Conservation (phyloP, 768 basidiomycete genomes). For the Hygrophorus russula region DNA sequence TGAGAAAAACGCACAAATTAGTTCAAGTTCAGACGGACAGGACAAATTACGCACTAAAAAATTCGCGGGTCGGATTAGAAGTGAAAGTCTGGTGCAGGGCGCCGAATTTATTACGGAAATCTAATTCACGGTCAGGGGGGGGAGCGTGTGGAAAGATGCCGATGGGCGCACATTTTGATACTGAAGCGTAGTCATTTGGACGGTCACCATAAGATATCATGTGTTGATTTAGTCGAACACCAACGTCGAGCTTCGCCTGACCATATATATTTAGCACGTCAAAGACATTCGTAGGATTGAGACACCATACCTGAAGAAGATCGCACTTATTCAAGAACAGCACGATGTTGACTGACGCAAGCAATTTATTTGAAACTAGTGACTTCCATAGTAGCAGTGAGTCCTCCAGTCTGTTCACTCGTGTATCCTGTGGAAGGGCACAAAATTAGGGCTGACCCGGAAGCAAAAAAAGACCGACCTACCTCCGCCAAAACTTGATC, state of each 20-base stretch:
- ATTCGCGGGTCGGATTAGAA: conserved; percentile 60
- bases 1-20: conserved; percentile 1
- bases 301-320: conserved; percentile 45
- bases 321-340: conserved; percentile 80
- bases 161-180: conserved; percentile 52
- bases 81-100: conserved; percentile 56
- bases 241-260: conserved; percentile 66
- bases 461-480: conserved; percentile 10
- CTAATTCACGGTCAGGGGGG: conserved; percentile 23
- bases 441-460: conserved; percentile 8
- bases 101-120: conserved; percentile 65
- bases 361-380: conserved; percentile 62
- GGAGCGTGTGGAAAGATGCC: conserved; percentile 1
- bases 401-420: conserved; percentile 71
- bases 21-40: background rate
- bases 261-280: conserved; percentile 4
- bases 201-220: conserved; percentile 64
- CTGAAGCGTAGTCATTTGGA: conserved; percentile 69
- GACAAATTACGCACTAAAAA: conserved; percentile 43
- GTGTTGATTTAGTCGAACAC: conserved; percentile 59
- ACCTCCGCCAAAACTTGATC: conserved; percentile 79
- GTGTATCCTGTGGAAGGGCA: conserved; percentile 40
- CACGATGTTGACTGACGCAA: conserved; percentile 65
- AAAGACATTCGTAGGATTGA: background rate
- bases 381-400: conserved; percentile 65